These are phyloP conservation scores for Tetracentron sinense DNA, from an alignment of 164 flowering plant genomes.

Conservation along the genomic window DNA sequence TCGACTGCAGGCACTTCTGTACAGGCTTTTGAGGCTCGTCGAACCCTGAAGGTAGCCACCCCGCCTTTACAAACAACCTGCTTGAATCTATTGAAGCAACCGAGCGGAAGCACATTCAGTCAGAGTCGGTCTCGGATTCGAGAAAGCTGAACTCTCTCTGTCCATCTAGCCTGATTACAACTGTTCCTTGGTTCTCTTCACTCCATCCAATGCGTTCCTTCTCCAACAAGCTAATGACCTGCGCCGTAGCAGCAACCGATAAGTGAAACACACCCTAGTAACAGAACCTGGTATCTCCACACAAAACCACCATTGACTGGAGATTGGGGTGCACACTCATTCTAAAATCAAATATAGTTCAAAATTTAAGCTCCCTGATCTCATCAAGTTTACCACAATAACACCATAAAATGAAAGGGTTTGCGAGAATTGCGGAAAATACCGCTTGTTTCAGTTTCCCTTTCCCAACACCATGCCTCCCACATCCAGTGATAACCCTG, in stretches of 20 bases:
- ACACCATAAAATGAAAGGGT: not conserved
- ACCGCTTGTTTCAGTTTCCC: constrained; percentile 79
- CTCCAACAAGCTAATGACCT: constrained; percentile 61
- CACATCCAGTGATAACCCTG: constrained; percentile 89
- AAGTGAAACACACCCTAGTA: not conserved
- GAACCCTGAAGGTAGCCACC: too few species aligned
- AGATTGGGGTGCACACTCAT: too few species aligned
- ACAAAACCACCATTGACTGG: too few species aligned
- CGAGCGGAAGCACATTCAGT: constrained; percentile 17
- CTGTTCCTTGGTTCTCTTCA: constrained; percentile 71
- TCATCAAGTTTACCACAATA: too few species aligned
- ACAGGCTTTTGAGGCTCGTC: not conserved
- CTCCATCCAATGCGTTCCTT: constrained; percentile 62
- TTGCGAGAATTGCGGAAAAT: constrained; percentile 25
- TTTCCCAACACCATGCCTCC: constrained; percentile 66
- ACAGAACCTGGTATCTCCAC: not conserved
- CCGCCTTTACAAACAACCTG: too few species aligned
- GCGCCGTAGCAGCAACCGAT: not conserved
- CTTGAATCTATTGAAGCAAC: too few species aligned
- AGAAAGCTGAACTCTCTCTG: constrained; percentile 57
- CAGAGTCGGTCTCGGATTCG: constrained; percentile 54
- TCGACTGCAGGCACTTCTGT: not conserved
- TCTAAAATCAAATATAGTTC: too few species aligned
- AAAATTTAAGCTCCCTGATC: too few species aligned
- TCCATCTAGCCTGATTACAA: constrained; percentile 57